A percentile compares a stretch with the other conserved stretches of the same genome.
Evolutionary conservation across 2,329 filamentous ascomycete species (phyloP).

Genomic region (Ophiobolus disseminans): DNA sequence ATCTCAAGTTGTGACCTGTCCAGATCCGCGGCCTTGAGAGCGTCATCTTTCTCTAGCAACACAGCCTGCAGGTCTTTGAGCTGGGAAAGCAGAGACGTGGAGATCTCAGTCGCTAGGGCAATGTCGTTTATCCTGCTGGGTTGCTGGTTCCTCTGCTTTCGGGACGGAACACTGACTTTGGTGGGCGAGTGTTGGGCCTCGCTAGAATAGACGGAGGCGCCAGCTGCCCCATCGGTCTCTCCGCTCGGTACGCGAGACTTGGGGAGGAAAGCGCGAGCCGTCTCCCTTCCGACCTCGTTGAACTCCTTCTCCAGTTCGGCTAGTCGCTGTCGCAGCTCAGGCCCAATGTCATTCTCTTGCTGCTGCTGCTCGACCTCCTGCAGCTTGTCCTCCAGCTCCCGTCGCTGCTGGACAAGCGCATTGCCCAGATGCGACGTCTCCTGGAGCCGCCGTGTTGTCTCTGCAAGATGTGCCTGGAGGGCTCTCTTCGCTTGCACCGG

Average conservation of each 20-base stretch:
- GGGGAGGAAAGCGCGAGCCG: constrained; percentile 86
- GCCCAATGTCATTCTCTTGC: constrained; percentile 73
- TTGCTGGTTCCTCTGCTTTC: constrained; percentile 89
- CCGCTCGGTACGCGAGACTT: constrained; percentile 75
- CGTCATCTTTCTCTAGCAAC: constrained; percentile 85
- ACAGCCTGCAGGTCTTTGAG: constrained; percentile 87
- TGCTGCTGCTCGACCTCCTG: constrained; percentile 83
- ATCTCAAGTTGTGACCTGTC: constrained; percentile 83
- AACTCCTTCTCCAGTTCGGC: constrained; percentile 92
- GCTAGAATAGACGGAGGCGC: constrained; percentile 70
- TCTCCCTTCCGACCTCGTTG: constrained; percentile 90
- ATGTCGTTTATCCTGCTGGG: constrained; percentile 91
- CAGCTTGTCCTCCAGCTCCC: constrained; percentile 80
- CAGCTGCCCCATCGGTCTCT: constrained; percentile 41
- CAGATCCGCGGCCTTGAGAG: constrained; percentile 74
- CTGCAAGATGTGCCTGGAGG: constrained; percentile 87
- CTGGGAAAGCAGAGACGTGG: constrained; percentile 90
- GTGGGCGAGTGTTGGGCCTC: constrained; percentile 86
- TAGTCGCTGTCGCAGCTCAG: constrained; percentile 82
- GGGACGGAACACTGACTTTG: constrained; percentile 84
- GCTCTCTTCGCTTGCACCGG: constrained; percentile 87
- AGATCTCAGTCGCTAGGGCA: constrained; percentile 98
- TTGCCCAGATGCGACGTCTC: constrained; percentile 90
- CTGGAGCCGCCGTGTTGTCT: constrained; percentile 89
- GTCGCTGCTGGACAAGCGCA: constrained; percentile 84